Base-by-base conservation (phyloP, 768 basidiomycete species). In the Infundibulicybe gibba region DNA sequence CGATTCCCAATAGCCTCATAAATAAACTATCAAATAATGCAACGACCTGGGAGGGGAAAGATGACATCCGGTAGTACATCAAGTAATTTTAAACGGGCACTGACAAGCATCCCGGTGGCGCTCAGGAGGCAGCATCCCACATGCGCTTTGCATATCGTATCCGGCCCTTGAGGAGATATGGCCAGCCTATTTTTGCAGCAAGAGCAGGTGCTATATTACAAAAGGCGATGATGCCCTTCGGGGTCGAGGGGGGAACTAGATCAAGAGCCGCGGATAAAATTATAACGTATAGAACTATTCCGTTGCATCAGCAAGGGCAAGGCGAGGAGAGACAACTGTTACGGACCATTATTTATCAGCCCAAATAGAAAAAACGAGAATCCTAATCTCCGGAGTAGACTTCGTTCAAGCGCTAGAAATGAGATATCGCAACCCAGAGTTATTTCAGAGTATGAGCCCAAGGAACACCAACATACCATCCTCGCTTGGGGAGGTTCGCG, bases 261-360 rank as follows among this genome's bases (percentile, higher is more conserved):
- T 99, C 97, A 3, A 97, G 72, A 1, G 97, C 97, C 5, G 95
- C 95, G 1, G 92, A 95, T 15, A 99, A 80, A 51, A 98, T 97
- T 50, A 98, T 88, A 32, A 99, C 95, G 66, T 98, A 97, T 47
- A 95, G 74, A 4, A 97, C 93, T 93, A 52, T 0, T 48, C 25
- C 25, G 8, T 25, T 4, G 8, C 3, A 25, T 25, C 8, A 25
- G 16, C 39, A 31, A 32, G 32, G 20, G 35, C 43, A 44, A 65
- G 13, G 16, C 32, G 17, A 13, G n/a, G n/a, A n/a, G 2, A 38
- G 20, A 1, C 34, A 19, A 34, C 19, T 47, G 19, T 30, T 48
- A 48, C 61, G 17, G 19, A 88, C 92, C 91, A 58, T 97, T 95
- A 61, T 97, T 97, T 48, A 94, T 86, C 17, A 94, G 76, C 5